Conservation (phyloP, 176 grass and related monocot species). For the sorghum (Sorghum bicolor) region Sorghum_bicolor_NCBIv3 NC_012871.2:60593001-60593500, state of each 20-base stretch:
- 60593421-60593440: background rate
- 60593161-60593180: slow-evolving; percentile 36
- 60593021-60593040: slow-evolving; percentile 38
- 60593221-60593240: background rate
- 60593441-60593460: background rate
- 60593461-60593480: background rate
- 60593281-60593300: slow-evolving; percentile 32
- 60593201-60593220: slow-evolving; percentile 33
- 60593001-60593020: slow-evolving; percentile 31
- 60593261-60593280: background rate
- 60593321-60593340: background rate
- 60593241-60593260: slow-evolving; percentile 28
- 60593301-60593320: slow-evolving; percentile 28
- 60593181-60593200: slow-evolving; percentile 31
- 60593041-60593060: background rate
- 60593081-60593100: slow-evolving; percentile 20
- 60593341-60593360: background rate
- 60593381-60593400: background rate
- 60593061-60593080: background rate
- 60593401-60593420: background rate
- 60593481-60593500: background rate
- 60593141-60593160: background rate
- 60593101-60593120: background rate
- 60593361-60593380: background rate
- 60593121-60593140: background rate